Evolutionary conservation across 1,139 yeast genomes (phyloP).

Genomic region (Diutina ranongensis): DNA sequence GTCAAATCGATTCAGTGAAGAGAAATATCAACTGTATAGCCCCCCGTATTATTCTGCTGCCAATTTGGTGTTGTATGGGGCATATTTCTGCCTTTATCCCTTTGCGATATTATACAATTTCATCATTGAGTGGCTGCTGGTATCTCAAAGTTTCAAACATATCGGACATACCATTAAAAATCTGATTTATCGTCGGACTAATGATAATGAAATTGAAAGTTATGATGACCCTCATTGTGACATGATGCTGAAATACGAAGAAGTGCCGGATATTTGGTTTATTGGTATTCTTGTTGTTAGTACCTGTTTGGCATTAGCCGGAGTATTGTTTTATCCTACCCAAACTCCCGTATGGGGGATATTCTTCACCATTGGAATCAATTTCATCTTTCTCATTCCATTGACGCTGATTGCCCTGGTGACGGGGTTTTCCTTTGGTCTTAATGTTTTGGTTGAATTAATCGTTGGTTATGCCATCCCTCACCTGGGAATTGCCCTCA

Average conservation of each 20-base stretch:
- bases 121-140: conserved; percentile 33
- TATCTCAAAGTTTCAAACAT: conserved; percentile 27
- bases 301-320: conserved; percentile 33
- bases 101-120: conserved; percentile 35
- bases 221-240: conserved; percentile 40
- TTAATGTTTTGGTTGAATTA: conserved; percentile 28
- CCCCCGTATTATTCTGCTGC: conserved; percentile 37
- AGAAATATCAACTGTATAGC: conserved; percentile 21
- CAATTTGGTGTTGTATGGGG: conserved; percentile 30
- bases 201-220: conserved; percentile 6
- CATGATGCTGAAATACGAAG: conserved; percentile 44
- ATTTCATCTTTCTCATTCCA: conserved; percentile 25
- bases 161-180: conserved; percentile 22
- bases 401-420: conserved; percentile 25
- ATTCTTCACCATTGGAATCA: conserved; percentile 24
- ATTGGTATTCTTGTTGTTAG: conserved; percentile 35
- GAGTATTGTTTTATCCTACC: conserved; percentile 22
- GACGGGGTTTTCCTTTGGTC: conserved; percentile 27
- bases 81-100: conserved; percentile 30
- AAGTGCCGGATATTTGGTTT: conserved; percentile 57
- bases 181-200: conserved; percentile 12
- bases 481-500: conserved; percentile 26
- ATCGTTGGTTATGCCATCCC: conserved; percentile 30
- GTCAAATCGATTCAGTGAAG: conserved; percentile 20
- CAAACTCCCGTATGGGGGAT: conserved; percentile 26